phyloP scores from a whole-genome alignment of 441 rosid genomes.

The Pelargonium myrrhifolium region DNA sequence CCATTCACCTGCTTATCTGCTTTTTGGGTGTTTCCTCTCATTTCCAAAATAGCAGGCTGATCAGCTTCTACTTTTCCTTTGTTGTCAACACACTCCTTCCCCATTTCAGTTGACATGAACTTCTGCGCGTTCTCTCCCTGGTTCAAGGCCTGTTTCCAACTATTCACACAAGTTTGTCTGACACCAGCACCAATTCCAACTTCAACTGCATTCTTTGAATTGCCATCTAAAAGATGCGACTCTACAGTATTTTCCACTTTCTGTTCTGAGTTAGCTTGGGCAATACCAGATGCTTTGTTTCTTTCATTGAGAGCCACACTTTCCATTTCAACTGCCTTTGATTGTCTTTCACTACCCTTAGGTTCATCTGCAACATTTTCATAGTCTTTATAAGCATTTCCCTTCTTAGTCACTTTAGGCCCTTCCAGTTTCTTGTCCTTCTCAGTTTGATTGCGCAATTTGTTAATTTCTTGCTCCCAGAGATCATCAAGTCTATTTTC shows the following conservation, averaged over 20 bases:
- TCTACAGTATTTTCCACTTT: conserved; percentile 22
- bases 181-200: conserved; percentile 21
- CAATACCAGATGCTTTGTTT: conserved; percentile 19
- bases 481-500: conserved; percentile 18
- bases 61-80: conserved; percentile 27
- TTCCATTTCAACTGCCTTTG: conserved; percentile 19
- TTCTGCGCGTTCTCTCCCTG: conserved; percentile 31
- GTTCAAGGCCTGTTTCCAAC: conserved; percentile 24
- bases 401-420: conserved; percentile 26
- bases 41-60: conserved; percentile 15
- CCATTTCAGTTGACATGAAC: conserved; percentile 29
- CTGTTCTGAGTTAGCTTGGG: conserved; percentile 19
- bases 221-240: conserved; percentile 18
- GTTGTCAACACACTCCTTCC: conserved; percentile 28
- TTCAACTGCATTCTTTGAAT: conserved; percentile 20
- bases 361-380: conserved; percentile 19
- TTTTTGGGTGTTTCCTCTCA: conserved; percentile 25
- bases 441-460: conserved; percentile 15
- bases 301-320: conserved; percentile 15
- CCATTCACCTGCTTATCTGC: conserved; percentile 27
- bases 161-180: conserved; percentile 30
- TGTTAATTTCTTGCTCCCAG: conserved; percentile 23
- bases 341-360: conserved; percentile 23
- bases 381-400: conserved; percentile 26
- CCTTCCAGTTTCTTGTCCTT: conserved; percentile 20